A percentile compares a stretch with the other conserved stretches of the same genome.
Conservation (phyloP, 257 asterid genomes). For the Forsythia suspensa region DNA sequence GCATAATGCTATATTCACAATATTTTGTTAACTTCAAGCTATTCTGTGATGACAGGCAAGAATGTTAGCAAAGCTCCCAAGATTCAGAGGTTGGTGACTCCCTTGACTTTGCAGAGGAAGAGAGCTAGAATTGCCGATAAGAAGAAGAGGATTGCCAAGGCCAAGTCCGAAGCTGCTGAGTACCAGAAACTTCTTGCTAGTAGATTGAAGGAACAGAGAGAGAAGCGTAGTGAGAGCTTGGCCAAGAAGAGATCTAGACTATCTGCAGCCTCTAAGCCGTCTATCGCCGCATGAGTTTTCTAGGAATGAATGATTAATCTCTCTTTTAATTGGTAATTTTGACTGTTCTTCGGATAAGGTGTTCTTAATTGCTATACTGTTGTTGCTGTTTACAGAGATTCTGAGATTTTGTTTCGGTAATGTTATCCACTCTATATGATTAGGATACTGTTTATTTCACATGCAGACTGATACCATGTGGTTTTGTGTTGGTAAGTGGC, state of each 20-base stretch:
- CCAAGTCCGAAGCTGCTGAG: conserved; percentile 27
- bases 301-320: background rate
- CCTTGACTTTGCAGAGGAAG: conserved; percentile 26
- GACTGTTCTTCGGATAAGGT: background rate
- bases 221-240: background rate
- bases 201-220: conserved; percentile 12
- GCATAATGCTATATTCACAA: background rate
- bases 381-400: background rate
- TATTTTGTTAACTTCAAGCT: background rate
- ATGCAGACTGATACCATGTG: background rate
- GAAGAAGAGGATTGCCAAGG: conserved; percentile 30
- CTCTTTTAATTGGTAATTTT: background rate
- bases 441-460: background rate
- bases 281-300: background rate
- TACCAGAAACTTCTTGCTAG: conserved; percentile 24
- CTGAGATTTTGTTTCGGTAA: background rate
- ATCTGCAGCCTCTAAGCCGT: conserved; percentile 24
- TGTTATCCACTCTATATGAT: background rate
- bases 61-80: conserved; percentile 28
- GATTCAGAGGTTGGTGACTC: conserved; percentile 26
- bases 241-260: conserved; percentile 24
- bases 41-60: conserved; percentile 7
- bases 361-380: background rate
- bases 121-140: conserved; percentile 24
- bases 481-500: background rate